These are phyloP conservation scores for Mikania micrantha DNA, from an alignment of 129 eudicot genomes.

Conservation along the genomic window DNA sequence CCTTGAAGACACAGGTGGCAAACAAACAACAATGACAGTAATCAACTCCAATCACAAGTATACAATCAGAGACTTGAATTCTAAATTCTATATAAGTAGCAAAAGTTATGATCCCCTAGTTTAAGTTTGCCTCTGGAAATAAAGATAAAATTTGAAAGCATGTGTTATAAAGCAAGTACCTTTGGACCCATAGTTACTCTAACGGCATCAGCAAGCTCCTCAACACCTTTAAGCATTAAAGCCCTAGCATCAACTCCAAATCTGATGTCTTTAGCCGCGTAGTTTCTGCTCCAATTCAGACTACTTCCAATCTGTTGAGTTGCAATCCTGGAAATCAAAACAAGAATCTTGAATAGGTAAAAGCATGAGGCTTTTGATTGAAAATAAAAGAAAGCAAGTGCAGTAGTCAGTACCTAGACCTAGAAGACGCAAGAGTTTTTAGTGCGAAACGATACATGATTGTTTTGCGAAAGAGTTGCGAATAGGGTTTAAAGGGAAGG, in stretches of 20 bases:
- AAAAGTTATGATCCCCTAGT: too few relatives aligned
- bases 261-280: conserved; percentile 81
- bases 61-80: too few relatives aligned
- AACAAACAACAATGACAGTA: not conserved
- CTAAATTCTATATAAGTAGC: too few relatives aligned
- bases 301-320: conserved; percentile 62
- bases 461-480: too few relatives aligned
- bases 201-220: conserved; percentile 91
- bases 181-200: conserved; percentile 94
- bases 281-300: conserved; percentile 59
- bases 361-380: too few relatives aligned
- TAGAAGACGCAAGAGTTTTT: conserved; percentile 62
- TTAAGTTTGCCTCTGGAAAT: too few relatives aligned
- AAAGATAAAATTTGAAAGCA: not conserved
- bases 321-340: conserved; percentile 38
- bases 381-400: too few relatives aligned
- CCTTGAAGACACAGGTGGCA: too few relatives aligned
- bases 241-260: conserved; percentile 90
- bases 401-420: conserved; percentile 61
- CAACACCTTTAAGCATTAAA: conserved; percentile 80
- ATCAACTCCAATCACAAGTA: not conserved
- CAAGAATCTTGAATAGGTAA: not conserved
- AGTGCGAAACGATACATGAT: conserved; percentile 71
- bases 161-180: conserved; percentile 23
- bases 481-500: too few relatives aligned